phyloP scores from a whole-genome alignment of 164 flowering plant species.

The Kingdonia uniflora region DNA sequence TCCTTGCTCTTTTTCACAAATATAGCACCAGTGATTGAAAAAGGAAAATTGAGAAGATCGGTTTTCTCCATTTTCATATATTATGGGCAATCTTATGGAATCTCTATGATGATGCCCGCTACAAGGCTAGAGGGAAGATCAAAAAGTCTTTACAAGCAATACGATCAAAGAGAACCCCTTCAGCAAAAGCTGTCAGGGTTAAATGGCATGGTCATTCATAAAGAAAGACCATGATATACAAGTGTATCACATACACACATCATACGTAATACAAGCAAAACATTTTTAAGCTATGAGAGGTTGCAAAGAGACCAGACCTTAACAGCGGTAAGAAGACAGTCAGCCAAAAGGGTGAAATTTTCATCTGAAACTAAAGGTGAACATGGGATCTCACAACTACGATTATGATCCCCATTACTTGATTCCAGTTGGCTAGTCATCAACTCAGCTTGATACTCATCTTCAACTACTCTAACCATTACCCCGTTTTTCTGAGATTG shows the following conservation, averaged over 20 bases:
- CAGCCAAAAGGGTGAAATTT: conserved; percentile 40
- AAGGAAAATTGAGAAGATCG: too few species aligned
- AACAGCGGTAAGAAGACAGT: conserved; percentile 87
- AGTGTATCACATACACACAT: too few species aligned
- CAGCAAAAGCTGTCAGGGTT: too few species aligned
- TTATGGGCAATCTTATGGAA: too few species aligned
- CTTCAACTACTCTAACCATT: conserved; percentile 21
- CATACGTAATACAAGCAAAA: background rate
- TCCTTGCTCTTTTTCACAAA: too few species aligned
- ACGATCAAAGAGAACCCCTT: background rate
- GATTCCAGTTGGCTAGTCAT: conserved; percentile 35
- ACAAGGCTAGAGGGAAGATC: too few species aligned
- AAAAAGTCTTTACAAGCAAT: too few species aligned
- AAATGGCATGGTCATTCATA: too few species aligned
- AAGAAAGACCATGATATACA: background rate
- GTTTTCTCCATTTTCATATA: too few species aligned
- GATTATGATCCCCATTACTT: conserved; percentile 17
- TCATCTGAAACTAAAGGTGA: conserved; percentile 33
- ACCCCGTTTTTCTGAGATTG: conserved; percentile 19
- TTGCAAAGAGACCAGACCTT: conserved; percentile 39
- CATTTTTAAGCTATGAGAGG: background rate
- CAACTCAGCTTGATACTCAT: conserved; percentile 20
- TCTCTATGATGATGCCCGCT: too few species aligned
- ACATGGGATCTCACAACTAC: conserved; percentile 23
- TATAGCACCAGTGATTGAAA: too few species aligned